A percentile compares a stretch with the other conserved stretches of the same genome.
These are phyloP conservation scores for Xylaria palmicola DNA, from an alignment of 495 filamentous ascomycete genomes.

Conservation along the genomic window DNA sequence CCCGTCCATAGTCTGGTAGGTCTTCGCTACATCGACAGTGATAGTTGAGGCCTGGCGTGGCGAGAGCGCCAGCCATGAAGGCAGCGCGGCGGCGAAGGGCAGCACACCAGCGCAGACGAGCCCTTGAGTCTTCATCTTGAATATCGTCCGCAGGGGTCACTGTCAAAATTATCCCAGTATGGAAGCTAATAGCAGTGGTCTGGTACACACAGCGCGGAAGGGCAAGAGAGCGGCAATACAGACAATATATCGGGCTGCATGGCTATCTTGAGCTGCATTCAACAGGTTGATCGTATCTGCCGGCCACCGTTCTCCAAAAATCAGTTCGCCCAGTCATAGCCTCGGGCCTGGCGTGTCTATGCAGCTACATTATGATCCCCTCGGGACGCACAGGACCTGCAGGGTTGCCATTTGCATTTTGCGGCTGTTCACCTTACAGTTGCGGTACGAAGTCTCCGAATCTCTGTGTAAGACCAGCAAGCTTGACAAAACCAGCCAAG, in stretches of 20 bases:
- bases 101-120: constrained; percentile 15
- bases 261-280: neutral
- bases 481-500: constrained; percentile 23
- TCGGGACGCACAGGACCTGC: neutral
- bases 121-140: constrained; percentile 23
- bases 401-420: constrained; percentile 10
- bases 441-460: constrained; percentile 24
- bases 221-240: neutral
- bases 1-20: constrained; percentile 50
- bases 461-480: constrained; percentile 11
- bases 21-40: constrained; percentile 41
- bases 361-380: neutral
- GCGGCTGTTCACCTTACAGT: constrained; percentile 22
- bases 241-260: neutral
- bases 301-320: neutral
- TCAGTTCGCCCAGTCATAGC: neutral
- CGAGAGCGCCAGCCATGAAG: constrained; percentile 21
- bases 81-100: constrained; percentile 21
- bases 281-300: neutral
- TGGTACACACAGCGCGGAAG: neutral
- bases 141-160: neutral
- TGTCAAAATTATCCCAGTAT: neutral
- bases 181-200: neutral
- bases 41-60: constrained; percentile 35
- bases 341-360: neutral